These are phyloP conservation scores for Skeletonema marinoi DNA, from an alignment of 108 stramenopile species.

Conservation along the genomic window DNA sequence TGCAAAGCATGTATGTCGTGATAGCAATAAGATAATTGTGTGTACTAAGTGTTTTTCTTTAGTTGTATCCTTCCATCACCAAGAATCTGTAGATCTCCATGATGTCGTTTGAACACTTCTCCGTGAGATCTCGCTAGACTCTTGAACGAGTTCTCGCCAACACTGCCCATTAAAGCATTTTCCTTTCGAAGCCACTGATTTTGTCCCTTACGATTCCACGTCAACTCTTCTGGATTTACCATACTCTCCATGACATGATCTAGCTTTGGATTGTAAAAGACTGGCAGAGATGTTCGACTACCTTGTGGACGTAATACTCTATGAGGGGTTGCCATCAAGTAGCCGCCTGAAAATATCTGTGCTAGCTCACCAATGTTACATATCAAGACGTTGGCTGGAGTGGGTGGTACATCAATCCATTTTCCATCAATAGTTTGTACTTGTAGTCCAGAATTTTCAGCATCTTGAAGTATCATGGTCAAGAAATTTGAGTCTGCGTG, in stretches of 20 bases:
- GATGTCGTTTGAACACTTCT: constrained; percentile 54
- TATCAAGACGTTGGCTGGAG: constrained; percentile 38
- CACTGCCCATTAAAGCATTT: constrained; percentile 47
- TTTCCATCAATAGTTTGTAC: constrained; percentile 49
- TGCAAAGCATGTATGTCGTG: not conserved
- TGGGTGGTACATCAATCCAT: constrained; percentile 67
- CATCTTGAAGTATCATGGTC: constrained; percentile 65
- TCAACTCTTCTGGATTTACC: constrained; percentile 23
- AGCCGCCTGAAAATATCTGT: constrained; percentile 55
- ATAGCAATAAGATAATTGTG: not conserved
- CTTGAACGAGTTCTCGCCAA: constrained; percentile 79
- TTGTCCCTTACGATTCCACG: constrained; percentile 26
- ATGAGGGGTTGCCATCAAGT: constrained; percentile 75
- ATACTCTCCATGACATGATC: constrained; percentile 53
- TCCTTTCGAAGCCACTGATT: constrained; percentile 52
- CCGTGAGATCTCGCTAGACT: constrained; percentile 73
- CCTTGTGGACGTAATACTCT: constrained; percentile 44
- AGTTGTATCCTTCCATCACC: constrained; percentile 50
- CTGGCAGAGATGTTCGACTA: constrained; percentile 53
- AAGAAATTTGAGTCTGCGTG: constrained; percentile 75
- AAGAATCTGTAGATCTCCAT: constrained; percentile 54
- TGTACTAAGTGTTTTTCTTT: not conserved
- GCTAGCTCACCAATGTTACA: constrained; percentile 78
- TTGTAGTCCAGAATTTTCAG: constrained; percentile 58
- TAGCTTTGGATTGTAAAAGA: constrained; percentile 73